Conservation (phyloP, 208 protist species). For the Acanthamoeba sp. region DNA sequence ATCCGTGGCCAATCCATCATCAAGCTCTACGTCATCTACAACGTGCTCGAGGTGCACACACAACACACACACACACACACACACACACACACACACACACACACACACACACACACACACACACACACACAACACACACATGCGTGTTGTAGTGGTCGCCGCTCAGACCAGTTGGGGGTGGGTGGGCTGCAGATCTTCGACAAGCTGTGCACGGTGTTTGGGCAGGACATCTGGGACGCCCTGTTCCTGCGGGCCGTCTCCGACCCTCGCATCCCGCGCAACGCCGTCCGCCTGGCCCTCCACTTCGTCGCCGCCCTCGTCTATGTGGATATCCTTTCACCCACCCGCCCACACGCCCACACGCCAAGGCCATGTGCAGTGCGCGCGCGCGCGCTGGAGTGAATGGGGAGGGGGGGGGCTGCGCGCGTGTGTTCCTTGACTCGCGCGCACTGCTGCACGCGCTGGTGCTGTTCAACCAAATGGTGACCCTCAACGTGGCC, state of each 20-base stretch:
- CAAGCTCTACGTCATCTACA: conserved; percentile 97
- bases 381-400: too few relatives aligned
- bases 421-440: conserved; percentile 20
- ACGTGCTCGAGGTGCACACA: conserved; percentile 92
- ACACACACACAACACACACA: not conserved
- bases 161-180: not conserved
- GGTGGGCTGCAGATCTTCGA: conserved; percentile 88
- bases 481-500: conserved; percentile 95
- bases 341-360: too few relatives aligned
- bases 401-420: not conserved
- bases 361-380: too few relatives aligned
- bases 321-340: conserved; percentile 80
- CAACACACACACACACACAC: not conserved
- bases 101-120: not conserved
- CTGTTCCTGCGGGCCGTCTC: conserved; percentile 86
- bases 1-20: conserved; percentile 93
- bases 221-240: conserved; percentile 94
- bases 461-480: conserved; percentile 91
- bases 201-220: conserved; percentile 93
- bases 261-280: not conserved
- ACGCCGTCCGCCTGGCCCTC: not conserved
- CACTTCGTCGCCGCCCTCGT: conserved; percentile 74
- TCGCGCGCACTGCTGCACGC: conserved; percentile 88
- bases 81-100: not conserved
- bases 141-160: not conserved